phyloP scores from a whole-genome alignment of 441 rosid genomes.

The Pelargonium citronellum region DNA sequence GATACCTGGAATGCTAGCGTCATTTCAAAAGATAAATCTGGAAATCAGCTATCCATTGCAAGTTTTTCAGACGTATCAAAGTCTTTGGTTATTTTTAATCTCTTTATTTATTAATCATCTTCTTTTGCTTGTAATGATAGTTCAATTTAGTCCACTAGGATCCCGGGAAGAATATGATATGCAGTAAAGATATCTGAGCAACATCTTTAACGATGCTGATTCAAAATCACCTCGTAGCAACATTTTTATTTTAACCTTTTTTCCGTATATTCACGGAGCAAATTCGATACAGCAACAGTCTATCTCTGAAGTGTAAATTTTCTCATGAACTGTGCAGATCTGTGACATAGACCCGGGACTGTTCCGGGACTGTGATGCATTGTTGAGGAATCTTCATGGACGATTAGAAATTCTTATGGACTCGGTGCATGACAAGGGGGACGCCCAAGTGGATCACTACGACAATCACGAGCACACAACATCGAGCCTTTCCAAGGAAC shows the following conservation, averaged over 20 bases:
- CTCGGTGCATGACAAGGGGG: constrained; percentile 88
- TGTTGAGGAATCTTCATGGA: constrained; percentile 76
- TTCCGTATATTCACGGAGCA: background rate
- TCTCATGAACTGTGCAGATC: constrained; percentile 34
- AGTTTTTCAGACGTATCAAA: constrained; percentile 27
- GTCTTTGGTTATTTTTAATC: background rate
- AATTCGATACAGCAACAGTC: background rate
- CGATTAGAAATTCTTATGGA: constrained; percentile 81
- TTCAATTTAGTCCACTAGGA: no score
- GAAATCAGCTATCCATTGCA: constrained; percentile 60
- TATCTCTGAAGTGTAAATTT: background rate
- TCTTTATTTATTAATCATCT: background rate
- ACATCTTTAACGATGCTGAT: no score
- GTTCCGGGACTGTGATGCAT: constrained; percentile 69
- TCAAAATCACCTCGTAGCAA: no score
- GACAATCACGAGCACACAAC: constrained; percentile 59
- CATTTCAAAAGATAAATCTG: constrained; percentile 71
- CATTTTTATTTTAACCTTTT: no score
- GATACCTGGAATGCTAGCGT: constrained; percentile 53
- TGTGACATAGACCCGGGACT: constrained; percentile 82
- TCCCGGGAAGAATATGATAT: no score
- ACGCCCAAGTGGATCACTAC: constrained; percentile 61
- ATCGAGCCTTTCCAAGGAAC: constrained; percentile 24
- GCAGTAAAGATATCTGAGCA: no score
- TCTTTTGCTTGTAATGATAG: background rate